phyloP scores from a whole-genome alignment of 148 eudicot species.

The Drosera capensis region DNA sequence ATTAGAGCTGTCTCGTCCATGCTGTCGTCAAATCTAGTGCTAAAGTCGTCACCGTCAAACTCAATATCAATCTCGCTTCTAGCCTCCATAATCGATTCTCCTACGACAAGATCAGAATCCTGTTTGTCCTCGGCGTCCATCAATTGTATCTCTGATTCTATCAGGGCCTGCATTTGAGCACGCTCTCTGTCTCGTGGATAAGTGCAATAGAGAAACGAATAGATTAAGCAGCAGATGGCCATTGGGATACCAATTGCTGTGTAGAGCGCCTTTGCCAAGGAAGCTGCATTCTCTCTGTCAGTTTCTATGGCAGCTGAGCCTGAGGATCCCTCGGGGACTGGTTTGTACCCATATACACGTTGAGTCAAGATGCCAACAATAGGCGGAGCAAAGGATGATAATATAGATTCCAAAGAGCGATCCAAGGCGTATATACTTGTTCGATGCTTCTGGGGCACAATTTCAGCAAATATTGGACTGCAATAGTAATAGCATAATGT shows the following conservation, averaged over 20 bases:
- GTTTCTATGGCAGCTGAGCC: not conserved
- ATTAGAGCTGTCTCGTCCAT: no score
- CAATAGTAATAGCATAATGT: no score
- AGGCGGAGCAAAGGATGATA: constrained; percentile 1
- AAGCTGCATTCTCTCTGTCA: not conserved
- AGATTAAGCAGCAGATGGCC: no score
- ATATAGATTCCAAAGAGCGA: not conserved
- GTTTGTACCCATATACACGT: constrained; percentile 3
- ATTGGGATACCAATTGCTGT: not conserved
- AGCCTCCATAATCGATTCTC: not conserved
- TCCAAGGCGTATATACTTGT: constrained; percentile 1
- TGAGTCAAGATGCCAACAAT: not conserved
- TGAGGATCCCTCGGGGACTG: constrained; percentile 1
- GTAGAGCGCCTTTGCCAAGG: not conserved
- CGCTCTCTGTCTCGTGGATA: no score
- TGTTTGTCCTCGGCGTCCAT: not conserved
- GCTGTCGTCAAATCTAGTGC: no score
- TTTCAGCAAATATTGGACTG: constrained; percentile 4
- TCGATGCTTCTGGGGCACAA: not conserved
- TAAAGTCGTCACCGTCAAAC: not conserved
- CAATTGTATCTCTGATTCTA: not conserved
- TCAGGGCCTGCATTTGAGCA: no score
- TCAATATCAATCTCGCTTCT: not conserved
- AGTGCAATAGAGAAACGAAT: no score
- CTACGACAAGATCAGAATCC: not conserved